Evolutionary conservation across 148 eudicot genomes (phyloP).

Genomic region (Mesembryanthemum crystallinum): DNA sequence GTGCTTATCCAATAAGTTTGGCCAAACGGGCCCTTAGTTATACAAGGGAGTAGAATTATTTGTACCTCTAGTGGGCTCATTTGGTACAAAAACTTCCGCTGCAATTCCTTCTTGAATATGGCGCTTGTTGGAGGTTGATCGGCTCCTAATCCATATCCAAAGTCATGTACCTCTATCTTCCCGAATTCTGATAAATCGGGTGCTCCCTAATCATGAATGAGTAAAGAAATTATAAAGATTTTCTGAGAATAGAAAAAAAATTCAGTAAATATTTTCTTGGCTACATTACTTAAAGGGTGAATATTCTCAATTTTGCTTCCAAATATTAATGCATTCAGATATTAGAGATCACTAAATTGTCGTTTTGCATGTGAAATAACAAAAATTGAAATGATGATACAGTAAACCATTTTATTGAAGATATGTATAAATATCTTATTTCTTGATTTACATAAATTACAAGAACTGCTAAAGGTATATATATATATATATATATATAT

Average conservation of each 20-base stretch:
- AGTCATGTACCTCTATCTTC: constrained; percentile 37
- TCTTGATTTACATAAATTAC: too few species aligned
- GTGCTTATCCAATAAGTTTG: neutral
- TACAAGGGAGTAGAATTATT: neutral
- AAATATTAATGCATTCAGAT: neutral
- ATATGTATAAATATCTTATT: too few species aligned
- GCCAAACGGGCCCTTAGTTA: too few species aligned
- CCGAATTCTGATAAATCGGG: constrained; percentile 68
- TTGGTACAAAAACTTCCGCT: constrained; percentile 52
- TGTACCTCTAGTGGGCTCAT: constrained; percentile 66
- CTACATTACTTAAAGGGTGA: too few species aligned
- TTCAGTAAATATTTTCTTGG: too few species aligned
- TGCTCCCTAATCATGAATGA: constrained; percentile 42
- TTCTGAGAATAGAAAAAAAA: too few species aligned
- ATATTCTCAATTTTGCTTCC: neutral
- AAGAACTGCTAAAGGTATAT: too few species aligned
- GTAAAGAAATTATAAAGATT: neutral
- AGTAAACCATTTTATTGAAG: too few species aligned
- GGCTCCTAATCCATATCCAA: constrained; percentile 46
- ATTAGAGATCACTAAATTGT: too few species aligned
- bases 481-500: too few species aligned
- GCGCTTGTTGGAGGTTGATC: constrained; percentile 70
- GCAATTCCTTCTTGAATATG: constrained; percentile 45
- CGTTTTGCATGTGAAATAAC: too few species aligned
- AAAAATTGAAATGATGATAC: too few species aligned